Conservation (phyloP, 495 filamentous ascomycete species). For the Annulohypoxylon bovei region DNA sequence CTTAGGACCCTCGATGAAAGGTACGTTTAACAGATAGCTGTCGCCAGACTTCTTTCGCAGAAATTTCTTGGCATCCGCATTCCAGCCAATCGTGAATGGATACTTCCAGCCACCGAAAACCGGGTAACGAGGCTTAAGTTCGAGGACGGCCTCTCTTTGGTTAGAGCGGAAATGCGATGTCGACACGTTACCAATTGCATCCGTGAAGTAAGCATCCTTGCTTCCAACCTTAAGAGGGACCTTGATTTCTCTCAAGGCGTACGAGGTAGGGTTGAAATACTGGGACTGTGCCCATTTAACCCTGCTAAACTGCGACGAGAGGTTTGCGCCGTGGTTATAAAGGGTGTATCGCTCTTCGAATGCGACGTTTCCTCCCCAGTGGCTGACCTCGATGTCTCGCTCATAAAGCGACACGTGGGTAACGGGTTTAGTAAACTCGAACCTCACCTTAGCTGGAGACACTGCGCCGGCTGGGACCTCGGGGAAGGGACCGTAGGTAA, state of each 20-base stretch:
- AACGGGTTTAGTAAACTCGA: slow-evolving; percentile 94
- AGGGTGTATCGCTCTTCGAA: slow-evolving; percentile 94
- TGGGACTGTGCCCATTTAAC: slow-evolving; percentile 80
- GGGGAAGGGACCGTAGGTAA: slow-evolving; percentile 92
- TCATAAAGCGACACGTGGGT: slow-evolving; percentile 78
- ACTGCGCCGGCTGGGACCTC: slow-evolving; percentile 76
- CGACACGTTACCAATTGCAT: slow-evolving; percentile 96
- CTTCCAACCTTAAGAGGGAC: slow-evolving; percentile 82
- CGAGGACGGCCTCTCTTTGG: slow-evolving; percentile 79
- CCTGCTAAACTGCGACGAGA: slow-evolving; percentile 85
- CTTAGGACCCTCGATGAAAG: slow-evolving; percentile 94
- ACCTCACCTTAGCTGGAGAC: slow-evolving; percentile 80
- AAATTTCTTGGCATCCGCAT: slow-evolving; percentile 80
- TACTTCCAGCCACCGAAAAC: slow-evolving; percentile 98
- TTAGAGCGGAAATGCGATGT: slow-evolving; percentile 88
- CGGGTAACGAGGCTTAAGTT: slow-evolving; percentile 91
- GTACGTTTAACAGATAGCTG: slow-evolving; percentile 87
- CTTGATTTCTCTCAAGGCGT: slow-evolving; percentile 82
- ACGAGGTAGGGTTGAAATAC: slow-evolving; percentile 79
- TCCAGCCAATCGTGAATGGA: slow-evolving; percentile 94
- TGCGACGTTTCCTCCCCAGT: slow-evolving; percentile 97
- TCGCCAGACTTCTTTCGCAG: slow-evolving; percentile 71
- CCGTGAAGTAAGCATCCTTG: slow-evolving; percentile 89
- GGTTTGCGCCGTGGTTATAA: slow-evolving; percentile 83
- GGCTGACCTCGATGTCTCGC: slow-evolving; percentile 92